Evolutionary conservation across 441 rosid genomes (phyloP), one percentile per base, ranked within the genome.

Genomic region (Kokia cookei): DNA sequence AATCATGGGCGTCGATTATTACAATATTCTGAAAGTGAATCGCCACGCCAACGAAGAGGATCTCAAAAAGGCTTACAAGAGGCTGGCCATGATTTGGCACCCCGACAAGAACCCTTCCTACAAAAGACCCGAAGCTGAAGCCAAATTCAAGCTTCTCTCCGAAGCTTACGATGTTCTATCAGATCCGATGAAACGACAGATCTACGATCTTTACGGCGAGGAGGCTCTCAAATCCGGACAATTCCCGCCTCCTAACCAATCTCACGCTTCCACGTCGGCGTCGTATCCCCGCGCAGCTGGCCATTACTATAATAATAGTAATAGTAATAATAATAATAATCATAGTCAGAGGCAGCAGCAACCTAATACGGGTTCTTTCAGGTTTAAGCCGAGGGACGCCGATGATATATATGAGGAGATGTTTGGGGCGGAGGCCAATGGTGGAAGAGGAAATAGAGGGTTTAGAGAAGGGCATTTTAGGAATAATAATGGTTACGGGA

Each of bases 11-110:
- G 79, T 83, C 11, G 94, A 90, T 77, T 88, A 92, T 82, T 92
- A 94, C 83, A 94, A 94, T 75, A 91, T 91, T 59, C 88, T 94
- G 4, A 91, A 92, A 80, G 97, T 94, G 69, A 92, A 94, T 66
- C 84, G 95, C 65, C 86, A 90, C 73, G 98, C 98, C 11, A 90
- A 82, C 81, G 95, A 89, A 0, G 96, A 91, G 2, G 98, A 92
- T 73, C 89, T 94, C 15, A 90, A 87, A 76, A 94, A 85, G 81
- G 86, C 98, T 17, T 92, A 94, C 87, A 91, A 87, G 81, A 82
- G 97, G 48, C 87, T 94, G 1, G 97, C 97, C 4, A 91, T 91
- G 95, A 92, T 91, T 37, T 94, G 98, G 97, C 97, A 94, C 82
- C 98, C 97, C 0, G 98, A 94, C 69, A 94, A 92, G 85, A 90